Evolutionary conservation across 1,284 basidiomycete species (phyloP).

Genomic region (Leccinum subspadiceum): DNA sequence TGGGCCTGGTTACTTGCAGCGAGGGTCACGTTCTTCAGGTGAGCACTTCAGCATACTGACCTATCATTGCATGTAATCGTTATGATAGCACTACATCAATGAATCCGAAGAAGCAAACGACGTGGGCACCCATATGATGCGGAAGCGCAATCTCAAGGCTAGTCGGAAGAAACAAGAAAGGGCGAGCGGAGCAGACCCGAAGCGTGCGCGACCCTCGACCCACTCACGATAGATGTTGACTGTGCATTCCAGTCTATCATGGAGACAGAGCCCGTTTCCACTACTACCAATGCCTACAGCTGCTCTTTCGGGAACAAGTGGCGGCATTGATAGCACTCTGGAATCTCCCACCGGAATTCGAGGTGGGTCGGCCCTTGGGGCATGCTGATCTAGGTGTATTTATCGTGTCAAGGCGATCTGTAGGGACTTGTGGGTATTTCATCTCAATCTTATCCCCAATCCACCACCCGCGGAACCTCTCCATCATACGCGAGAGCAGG

Average conservation of each 20-base stretch:
- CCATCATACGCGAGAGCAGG: slow-evolving; percentile 40
- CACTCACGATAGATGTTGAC: neutral
- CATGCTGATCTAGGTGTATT: slow-evolving; percentile 5
- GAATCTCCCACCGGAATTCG: slow-evolving; percentile 75
- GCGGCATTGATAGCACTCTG: slow-evolving; percentile 61
- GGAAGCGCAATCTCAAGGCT: slow-evolving; percentile 61
- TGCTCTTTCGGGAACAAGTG: slow-evolving; percentile 76
- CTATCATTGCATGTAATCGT: neutral
- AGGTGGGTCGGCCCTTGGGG: slow-evolving; percentile 47
- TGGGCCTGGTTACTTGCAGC: slow-evolving; percentile 69
- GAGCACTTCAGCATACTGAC: slow-evolving; percentile 10
- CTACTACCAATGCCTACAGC: slow-evolving; percentile 80
- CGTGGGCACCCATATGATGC: slow-evolving; percentile 55
- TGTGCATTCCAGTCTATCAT: slow-evolving; percentile 63
- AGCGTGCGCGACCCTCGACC: slow-evolving; percentile 40
- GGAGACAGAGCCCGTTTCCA: slow-evolving; percentile 73
- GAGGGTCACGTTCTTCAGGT: slow-evolving; percentile 82
- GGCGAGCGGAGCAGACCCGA: slow-evolving; percentile 51
- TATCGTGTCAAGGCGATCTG: slow-evolving; percentile 59
- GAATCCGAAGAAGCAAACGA: slow-evolving; percentile 64
- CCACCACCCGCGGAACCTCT: slow-evolving; percentile 63
- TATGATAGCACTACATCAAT: slow-evolving; percentile 66
- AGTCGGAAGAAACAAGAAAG: slow-evolving; percentile 48
- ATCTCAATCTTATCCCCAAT: slow-evolving; percentile 62
- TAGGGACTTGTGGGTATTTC: slow-evolving; percentile 78